These are phyloP conservation scores for Fusarium sp. DNA, from an alignment of 2,329 filamentous ascomycete species.

Conservation along the genomic window DNA sequence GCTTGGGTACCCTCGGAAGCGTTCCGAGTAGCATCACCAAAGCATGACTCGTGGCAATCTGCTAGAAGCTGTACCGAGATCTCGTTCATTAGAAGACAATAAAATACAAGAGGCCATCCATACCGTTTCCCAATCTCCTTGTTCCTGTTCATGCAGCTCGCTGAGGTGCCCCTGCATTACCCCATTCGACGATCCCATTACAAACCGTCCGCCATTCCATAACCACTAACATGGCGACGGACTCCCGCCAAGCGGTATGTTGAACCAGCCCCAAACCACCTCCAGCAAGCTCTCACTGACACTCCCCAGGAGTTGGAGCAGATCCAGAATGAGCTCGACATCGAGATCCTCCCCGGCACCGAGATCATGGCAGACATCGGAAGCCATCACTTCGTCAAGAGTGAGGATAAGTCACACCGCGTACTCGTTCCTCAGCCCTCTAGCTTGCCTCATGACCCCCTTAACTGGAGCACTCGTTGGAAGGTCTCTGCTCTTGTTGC, in stretches of 20 bases:
- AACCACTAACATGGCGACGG: background rate
- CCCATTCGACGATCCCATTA: background rate
- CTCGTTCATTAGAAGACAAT: background rate
- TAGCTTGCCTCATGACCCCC: background rate
- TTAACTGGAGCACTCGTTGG: background rate
- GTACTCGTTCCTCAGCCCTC: constrained; percentile 32
- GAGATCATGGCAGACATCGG: constrained; percentile 38
- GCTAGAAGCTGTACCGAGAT: background rate
- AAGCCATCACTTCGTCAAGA: constrained; percentile 27
- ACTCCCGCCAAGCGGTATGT: background rate
- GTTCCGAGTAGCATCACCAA: background rate
- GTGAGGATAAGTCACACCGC: constrained; percentile 18
- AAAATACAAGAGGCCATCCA: background rate
- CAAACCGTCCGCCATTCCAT: background rate
- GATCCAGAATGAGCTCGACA: constrained; percentile 32
- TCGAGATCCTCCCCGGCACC: constrained; percentile 30
- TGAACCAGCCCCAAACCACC: background rate
- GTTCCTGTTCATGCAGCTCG: background rate
- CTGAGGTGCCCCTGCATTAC: background rate
- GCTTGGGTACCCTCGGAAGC: background rate
- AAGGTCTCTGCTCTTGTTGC: background rate
- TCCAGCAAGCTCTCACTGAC: background rate
- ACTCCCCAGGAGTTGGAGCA: background rate
- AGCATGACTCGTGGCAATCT: background rate
- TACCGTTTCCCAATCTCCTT: background rate